Evolutionary conservation across 2,329 filamentous ascomycete genomes (phyloP).

Genomic region (Fusarium avenaceum): DNA sequence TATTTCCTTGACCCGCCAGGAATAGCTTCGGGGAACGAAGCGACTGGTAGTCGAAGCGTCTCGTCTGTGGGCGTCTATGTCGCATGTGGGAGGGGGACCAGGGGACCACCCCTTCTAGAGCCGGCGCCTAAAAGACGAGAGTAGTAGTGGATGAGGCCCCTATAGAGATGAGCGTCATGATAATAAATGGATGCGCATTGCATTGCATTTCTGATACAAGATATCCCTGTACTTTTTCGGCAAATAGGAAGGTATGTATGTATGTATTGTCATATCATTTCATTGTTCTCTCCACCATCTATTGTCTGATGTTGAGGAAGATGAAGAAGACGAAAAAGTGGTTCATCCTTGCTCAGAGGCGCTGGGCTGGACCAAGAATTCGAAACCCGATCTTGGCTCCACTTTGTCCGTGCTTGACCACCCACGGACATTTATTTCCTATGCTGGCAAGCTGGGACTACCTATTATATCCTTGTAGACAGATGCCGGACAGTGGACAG

Average conservation of each 20-base stretch:
- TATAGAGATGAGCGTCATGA: neutral
- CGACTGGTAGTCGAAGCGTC: conserved; percentile 43
- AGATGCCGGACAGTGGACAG: conserved; percentile 24
- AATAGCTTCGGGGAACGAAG: conserved; percentile 23
- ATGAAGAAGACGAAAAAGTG: conserved; percentile 28
- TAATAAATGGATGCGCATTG: neutral
- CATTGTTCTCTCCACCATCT: neutral
- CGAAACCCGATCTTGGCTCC: conserved; percentile 32
- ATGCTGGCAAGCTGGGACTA: too few relatives aligned
- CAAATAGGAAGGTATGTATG: conserved; percentile 1
- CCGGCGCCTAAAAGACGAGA: conserved; percentile 29
- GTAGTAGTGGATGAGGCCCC: too few relatives aligned
- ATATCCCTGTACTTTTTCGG: neutral
- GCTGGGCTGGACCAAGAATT: conserved; percentile 25
- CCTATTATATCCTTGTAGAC: neutral
- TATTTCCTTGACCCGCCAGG: conserved; percentile 32
- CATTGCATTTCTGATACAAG: neutral
- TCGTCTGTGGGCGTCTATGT: conserved; percentile 45
- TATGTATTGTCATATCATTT: conserved; percentile 3
- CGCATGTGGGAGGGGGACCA: conserved; percentile 37
- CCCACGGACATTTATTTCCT: too few relatives aligned
- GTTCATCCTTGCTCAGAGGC: conserved; percentile 23
- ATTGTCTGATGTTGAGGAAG: conserved; percentile 8
- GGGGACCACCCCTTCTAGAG: conserved; percentile 15
- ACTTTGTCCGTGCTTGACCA: too few relatives aligned